A percentile compares a stretch with the other conserved stretches of the same genome.
Conservation (phyloP, 73 alveolate genomes). For the Tetrahymena thermophila region DNA sequence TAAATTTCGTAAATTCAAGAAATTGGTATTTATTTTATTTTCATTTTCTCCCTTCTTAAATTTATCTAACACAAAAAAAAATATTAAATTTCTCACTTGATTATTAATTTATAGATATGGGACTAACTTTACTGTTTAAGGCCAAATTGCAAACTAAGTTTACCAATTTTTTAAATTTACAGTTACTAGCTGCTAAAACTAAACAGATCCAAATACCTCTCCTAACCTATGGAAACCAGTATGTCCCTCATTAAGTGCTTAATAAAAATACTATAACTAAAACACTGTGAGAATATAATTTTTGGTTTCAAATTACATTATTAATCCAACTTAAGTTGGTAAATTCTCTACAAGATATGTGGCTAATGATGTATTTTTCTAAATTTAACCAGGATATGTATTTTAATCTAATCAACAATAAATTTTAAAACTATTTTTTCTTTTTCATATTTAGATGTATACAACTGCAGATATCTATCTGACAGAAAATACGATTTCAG, state of each 20-base stretch:
- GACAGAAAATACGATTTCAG: neutral
- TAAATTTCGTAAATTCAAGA: too few species aligned
- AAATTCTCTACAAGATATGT: neutral
- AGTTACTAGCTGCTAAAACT: constrained; percentile 1
- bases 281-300: constrained; percentile 7
- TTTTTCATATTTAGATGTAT: constrained; percentile 18
- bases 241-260: neutral
- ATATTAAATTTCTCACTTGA: too few species aligned
- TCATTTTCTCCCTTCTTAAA: too few species aligned
- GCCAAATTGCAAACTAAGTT: constrained; percentile 3
- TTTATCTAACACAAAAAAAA: too few species aligned
- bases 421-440: neutral
- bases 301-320: constrained; percentile 4
- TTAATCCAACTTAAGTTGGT: neutral
- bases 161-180: constrained; percentile 15
- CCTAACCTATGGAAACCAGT: constrained; percentile 20
- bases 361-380: neutral
- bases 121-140: constrained; percentile 6
- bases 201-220: neutral
- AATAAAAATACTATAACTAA: neutral
- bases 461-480: constrained; percentile 30
- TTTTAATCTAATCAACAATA: neutral
- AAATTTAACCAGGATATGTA: neutral
- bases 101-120: neutral
- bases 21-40: neutral